Conservation (phyloP, 805 yeast species). For the Myxozyma melibiosi region DNA sequence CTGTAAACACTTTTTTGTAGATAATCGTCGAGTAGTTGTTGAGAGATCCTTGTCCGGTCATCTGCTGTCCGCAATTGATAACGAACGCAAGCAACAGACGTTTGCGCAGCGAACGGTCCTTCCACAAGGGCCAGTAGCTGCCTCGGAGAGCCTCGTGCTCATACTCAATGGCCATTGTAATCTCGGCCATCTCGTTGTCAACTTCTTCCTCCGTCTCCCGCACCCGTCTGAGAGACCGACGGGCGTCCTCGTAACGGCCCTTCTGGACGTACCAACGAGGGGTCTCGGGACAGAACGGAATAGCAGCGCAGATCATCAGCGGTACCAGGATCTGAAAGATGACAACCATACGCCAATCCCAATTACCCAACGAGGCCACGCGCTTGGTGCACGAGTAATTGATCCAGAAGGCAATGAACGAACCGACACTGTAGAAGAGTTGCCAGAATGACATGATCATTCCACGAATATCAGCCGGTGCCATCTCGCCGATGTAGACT, state of each 20-base stretch:
- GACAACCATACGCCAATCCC: slow-evolving; percentile 50
- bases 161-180: slow-evolving; percentile 40
- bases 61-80: slow-evolving; percentile 34
- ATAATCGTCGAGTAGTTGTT: slow-evolving; percentile 51
- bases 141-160: slow-evolving; percentile 46
- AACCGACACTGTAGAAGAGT: slow-evolving; percentile 40
- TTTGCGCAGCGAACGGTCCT: slow-evolving; percentile 13
- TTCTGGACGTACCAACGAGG: slow-evolving; percentile 49
- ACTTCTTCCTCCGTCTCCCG: slow-evolving; percentile 42
- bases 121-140: slow-evolving; percentile 12
- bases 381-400: slow-evolving; percentile 47
- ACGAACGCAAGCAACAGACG: slow-evolving; percentile 16
- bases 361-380: slow-evolving; percentile 44
- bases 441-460: slow-evolving; percentile 35
- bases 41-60: slow-evolving; percentile 51
- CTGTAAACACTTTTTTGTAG: slow-evolving; percentile 50
- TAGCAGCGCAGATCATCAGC: slow-evolving; percentile 45
- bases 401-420: slow-evolving; percentile 42
- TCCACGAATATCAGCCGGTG: slow-evolving; percentile 37
- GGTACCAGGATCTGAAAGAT: slow-evolving; percentile 56
- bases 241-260: slow-evolving; percentile 37
- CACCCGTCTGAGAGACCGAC: slow-evolving; percentile 31
- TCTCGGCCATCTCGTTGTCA: slow-evolving; percentile 43
- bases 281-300: slow-evolving; percentile 53
- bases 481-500: slow-evolving; percentile 36